A percentile compares a stretch with the other conserved stretches of the same genome.
Evolutionary conservation across 75 land plant species (phyloP).

Genomic region (Pinus tabuliformis): DNA sequence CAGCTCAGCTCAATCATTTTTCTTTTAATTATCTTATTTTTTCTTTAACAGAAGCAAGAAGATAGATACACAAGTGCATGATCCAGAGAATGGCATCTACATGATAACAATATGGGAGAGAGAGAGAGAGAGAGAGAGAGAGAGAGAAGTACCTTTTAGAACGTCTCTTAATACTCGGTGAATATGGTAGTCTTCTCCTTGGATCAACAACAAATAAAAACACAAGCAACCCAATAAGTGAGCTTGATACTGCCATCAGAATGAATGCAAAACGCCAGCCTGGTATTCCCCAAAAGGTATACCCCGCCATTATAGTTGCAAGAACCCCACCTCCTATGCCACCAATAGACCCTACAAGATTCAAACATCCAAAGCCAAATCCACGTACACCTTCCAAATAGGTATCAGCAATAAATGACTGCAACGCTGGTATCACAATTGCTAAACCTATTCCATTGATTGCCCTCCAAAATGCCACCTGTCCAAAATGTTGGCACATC

Average conservation of each 20-base stretch:
- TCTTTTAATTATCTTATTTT: background rate
- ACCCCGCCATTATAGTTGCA: conserved; percentile 91
- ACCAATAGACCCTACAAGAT: conserved; percentile 77
- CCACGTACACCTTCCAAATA: conserved; percentile 79
- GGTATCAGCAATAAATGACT: conserved; percentile 95
- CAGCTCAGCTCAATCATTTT: background rate
- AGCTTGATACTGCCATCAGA: conserved; percentile 75
- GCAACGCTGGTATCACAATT: conserved; percentile 96
- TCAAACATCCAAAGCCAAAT: conserved; percentile 84
- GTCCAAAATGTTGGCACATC: conserved; percentile 56
- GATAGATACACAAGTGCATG: background rate
- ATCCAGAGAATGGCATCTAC: background rate
- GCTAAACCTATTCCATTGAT: conserved; percentile 94
- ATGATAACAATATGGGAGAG: background rate
- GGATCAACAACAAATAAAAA: conserved; percentile 82
- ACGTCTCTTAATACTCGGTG: background rate
- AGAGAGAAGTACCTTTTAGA: background rate
- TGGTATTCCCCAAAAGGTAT: conserved; percentile 66
- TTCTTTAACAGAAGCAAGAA: background rate
- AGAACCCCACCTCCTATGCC: conserved; percentile 92
- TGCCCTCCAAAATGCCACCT: conserved; percentile 88
- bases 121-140: background rate
- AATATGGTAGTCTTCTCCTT: conserved; percentile 19
- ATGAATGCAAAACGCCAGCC: conserved; percentile 96
- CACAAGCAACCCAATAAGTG: conserved; percentile 76